Evolutionary conservation across 2,329 filamentous ascomycete genomes (phyloP).

Genomic region (Zalaria sp.): DNA sequence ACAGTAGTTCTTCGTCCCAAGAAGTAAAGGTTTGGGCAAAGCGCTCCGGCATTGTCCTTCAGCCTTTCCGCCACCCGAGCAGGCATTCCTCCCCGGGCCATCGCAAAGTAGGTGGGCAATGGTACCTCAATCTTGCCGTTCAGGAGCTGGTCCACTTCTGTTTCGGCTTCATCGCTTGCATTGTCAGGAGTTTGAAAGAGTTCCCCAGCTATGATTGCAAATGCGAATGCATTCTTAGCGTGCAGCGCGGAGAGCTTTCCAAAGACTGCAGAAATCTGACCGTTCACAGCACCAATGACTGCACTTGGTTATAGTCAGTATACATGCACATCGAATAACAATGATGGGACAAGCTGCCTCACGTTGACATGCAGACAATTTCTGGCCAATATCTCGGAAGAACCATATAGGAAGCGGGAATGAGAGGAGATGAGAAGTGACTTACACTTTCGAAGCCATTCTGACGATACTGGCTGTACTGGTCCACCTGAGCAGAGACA

Average conservation of each 20-base stretch:
- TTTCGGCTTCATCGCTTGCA: constrained; percentile 22
- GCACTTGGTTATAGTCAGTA: constrained; percentile 36
- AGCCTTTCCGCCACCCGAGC: constrained; percentile 56
- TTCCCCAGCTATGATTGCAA: constrained; percentile 74
- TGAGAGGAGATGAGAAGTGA: not conserved
- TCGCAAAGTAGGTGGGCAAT: constrained; percentile 79
- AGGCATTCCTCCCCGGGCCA: constrained; percentile 63
- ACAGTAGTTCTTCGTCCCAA: constrained; percentile 76
- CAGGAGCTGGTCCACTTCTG: constrained; percentile 49
- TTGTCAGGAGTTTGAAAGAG: constrained; percentile 53
- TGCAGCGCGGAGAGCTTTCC: constrained; percentile 69
- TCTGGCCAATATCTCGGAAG: not conserved
- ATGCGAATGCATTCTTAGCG: constrained; percentile 73
- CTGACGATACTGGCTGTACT: not conserved
- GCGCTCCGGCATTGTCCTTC: constrained; percentile 50
- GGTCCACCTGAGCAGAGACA: too few species aligned
- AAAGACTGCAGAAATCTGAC: constrained; percentile 62
- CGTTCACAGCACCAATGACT: constrained; percentile 71
- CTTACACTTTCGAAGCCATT: constrained; percentile 47
- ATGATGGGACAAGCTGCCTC: not conserved
- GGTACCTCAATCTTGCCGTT: constrained; percentile 60
- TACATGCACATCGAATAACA: not conserved
- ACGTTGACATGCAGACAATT: not conserved
- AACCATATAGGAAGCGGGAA: not conserved
- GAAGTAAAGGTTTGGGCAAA: constrained; percentile 85